Conservation (phyloP, 2,329 filamentous ascomycete genomes). For the Dendrostoma leiphaemia region DNA sequence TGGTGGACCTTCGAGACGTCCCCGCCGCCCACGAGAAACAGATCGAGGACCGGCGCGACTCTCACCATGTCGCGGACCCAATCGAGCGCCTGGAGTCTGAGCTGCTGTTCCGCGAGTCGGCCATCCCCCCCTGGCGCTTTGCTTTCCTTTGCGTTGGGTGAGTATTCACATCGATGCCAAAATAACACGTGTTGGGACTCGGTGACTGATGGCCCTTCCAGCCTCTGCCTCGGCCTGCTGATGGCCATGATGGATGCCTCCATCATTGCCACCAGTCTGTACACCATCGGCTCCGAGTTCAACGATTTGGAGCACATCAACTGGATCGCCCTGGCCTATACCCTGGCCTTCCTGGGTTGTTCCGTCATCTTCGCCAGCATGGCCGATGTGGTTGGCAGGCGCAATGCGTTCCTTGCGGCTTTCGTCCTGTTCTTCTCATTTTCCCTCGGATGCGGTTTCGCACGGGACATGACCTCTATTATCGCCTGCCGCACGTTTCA, state of each 20-base stretch:
- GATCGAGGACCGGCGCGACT: not conserved
- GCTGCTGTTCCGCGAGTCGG: slow-evolving; percentile 11
- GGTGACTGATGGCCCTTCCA: slow-evolving; percentile 24
- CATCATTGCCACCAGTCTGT: slow-evolving; percentile 58
- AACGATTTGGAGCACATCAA: slow-evolving; percentile 42
- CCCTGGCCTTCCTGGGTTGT: slow-evolving; percentile 55
- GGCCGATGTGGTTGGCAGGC: slow-evolving; percentile 54
- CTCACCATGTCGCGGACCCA: not conserved
- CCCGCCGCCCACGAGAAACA: not conserved
- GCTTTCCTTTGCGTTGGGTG: slow-evolving; percentile 34
- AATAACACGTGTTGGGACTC: not conserved
- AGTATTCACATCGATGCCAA: not conserved
- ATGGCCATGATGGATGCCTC: slow-evolving; percentile 59
- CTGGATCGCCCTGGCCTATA: slow-evolving; percentile 56
- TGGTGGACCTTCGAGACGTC: not conserved
- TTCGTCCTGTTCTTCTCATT: slow-evolving; percentile 55
- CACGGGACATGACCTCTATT: slow-evolving; percentile 42
- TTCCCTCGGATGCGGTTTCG: slow-evolving; percentile 54
- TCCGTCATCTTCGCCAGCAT: slow-evolving; percentile 54
- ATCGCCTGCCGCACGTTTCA: slow-evolving; percentile 49
- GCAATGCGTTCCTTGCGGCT: slow-evolving; percentile 46
- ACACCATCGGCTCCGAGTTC: slow-evolving; percentile 54
- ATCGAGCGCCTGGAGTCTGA: not conserved
- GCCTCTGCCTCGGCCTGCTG: slow-evolving; percentile 51
- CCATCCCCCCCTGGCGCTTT: slow-evolving; percentile 30